Percentiles rank a stretch among this genome's conserved stretches.
Evolutionary conservation across 2,329 filamentous ascomycete genomes (phyloP).

Genomic region (Plenodomus tracheiphilus): DNA sequence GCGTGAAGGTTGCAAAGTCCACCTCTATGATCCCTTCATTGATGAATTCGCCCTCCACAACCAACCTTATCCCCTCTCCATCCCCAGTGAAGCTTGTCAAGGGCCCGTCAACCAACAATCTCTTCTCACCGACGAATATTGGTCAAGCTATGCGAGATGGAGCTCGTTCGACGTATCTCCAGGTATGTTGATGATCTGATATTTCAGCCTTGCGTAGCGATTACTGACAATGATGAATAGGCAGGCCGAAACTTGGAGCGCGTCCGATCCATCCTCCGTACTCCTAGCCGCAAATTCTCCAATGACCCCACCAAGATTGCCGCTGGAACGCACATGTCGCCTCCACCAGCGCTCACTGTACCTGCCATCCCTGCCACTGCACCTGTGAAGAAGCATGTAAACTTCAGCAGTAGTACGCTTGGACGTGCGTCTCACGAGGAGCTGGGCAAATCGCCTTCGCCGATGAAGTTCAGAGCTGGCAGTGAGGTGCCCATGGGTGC

Average conservation of each 20-base stretch:
- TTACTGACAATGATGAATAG: constrained; percentile 8
- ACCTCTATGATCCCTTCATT: constrained; percentile 60
- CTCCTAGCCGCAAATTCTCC: constrained; percentile 62
- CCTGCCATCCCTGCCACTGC: constrained; percentile 64
- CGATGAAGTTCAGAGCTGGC: constrained; percentile 39
- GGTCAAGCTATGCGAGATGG: constrained; percentile 42
- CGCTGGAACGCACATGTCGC: constrained; percentile 61
- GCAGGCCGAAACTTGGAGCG: constrained; percentile 54
- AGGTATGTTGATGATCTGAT: constrained; percentile 14
- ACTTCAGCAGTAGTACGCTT: constrained; percentile 75
- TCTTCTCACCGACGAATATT: constrained; percentile 38
- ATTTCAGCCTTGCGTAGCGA: not conserved
- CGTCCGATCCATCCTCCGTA: constrained; percentile 68
- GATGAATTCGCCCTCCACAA: constrained; percentile 56
- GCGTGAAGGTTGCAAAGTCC: constrained; percentile 52
- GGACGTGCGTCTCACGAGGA: constrained; percentile 40
- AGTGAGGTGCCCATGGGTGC: constrained; percentile 40
- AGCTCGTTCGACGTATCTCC: constrained; percentile 41
- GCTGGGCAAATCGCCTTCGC: constrained; percentile 39
- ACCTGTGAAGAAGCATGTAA: constrained; percentile 76
- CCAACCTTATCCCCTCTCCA: constrained; percentile 50
- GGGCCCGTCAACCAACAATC: constrained; percentile 37
- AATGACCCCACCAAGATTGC: constrained; percentile 62
- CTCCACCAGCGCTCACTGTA: constrained; percentile 45
- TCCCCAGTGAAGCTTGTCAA: constrained; percentile 46